Evolutionary conservation across 257 asterid species (phyloP), one percentile per base, ranked within the genome.

Genomic region (Fraxinus pennsylvanica): DNA sequence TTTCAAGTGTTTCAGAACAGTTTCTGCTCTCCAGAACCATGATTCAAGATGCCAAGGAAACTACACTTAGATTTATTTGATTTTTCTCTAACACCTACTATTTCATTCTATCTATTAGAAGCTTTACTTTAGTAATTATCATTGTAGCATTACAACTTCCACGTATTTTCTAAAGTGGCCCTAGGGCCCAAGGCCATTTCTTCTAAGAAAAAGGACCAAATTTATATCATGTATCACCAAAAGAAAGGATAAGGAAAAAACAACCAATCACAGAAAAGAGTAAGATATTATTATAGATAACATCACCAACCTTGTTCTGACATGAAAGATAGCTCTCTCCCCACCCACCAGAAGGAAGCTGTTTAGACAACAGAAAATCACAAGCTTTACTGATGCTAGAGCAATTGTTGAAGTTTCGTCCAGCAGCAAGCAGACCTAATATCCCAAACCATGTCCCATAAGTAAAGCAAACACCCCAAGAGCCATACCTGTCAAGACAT

Each of bases 391-490:
- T 89, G 67, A 95, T 81, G 72, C 88, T 81, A 72, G 92, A 74
- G 89, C 90, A 87, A 81, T 79, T 93, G 36, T 81, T 82, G 78
- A 81, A 90, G 80, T 74, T 92, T 86, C 93, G 82, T 59, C 97
- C 99, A 70, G 97, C 93, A 39, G 97, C 96, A 81, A 93, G 89
- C 80, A 95, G 88, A 73, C 97, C 97, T 80, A 87, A 87, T 76
- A 93, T 85, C 68, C 99, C 99, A 80, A 96, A 93, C 99, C 98
- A 95, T 71, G 86, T 78, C 82, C 93, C 99, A 81, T 95, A 95
- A 72, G 97, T 95, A 89, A 89, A 95, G 88, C 99, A 95, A 79
- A 93, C 94, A 74, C 90, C 99, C 98, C 99, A 95, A 68, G 97
- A 93, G 63, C 99, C 99, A 83, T 95, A 93, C 99, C 99, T 95